phyloP scores from a whole-genome alignment of 768 basidiomycete genomes.

The Podaxis sp. region DNA sequence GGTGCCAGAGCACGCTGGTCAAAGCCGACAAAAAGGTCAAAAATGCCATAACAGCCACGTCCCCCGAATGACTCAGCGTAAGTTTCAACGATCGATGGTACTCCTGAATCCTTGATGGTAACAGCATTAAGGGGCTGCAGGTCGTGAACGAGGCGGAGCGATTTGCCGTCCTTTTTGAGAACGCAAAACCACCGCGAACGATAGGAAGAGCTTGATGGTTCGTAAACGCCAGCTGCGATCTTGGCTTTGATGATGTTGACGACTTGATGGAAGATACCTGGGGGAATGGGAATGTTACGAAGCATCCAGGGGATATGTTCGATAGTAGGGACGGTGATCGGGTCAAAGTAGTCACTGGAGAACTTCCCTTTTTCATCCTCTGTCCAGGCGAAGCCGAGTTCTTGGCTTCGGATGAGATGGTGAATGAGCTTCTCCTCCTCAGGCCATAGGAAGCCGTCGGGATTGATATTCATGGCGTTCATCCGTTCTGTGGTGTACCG shows the following conservation, averaged over 20 bases:
- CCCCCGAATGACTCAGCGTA: conserved; percentile 35
- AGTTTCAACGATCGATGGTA: conserved; percentile 31
- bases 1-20: conserved; percentile 28
- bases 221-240: conserved; percentile 36
- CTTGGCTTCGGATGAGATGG: conserved; percentile 30
- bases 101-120: conserved; percentile 33
- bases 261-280: conserved; percentile 31
- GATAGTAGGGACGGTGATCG: conserved; percentile 32
- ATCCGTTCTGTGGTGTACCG: conserved; percentile 25
- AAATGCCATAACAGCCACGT: conserved; percentile 23
- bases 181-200: conserved; percentile 41
- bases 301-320: conserved; percentile 31
- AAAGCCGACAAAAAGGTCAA: conserved; percentile 31
- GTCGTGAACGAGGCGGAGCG: conserved; percentile 32
- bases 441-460: conserved; percentile 28
- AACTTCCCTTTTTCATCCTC: conserved; percentile 36
- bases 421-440: conserved; percentile 33
- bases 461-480: conserved; percentile 16
- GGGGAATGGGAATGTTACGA: conserved; percentile 32
- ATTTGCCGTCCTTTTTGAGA: conserved; percentile 36
- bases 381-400: conserved; percentile 38
- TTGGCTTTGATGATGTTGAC: conserved; percentile 34
- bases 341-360: conserved; percentile 30
- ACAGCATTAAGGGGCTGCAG: conserved; percentile 38
- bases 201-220: conserved; percentile 39